Evolutionary conservation across 768 basidiomycete species (phyloP).

Genomic region (Lactarius hatsudake): DNA sequence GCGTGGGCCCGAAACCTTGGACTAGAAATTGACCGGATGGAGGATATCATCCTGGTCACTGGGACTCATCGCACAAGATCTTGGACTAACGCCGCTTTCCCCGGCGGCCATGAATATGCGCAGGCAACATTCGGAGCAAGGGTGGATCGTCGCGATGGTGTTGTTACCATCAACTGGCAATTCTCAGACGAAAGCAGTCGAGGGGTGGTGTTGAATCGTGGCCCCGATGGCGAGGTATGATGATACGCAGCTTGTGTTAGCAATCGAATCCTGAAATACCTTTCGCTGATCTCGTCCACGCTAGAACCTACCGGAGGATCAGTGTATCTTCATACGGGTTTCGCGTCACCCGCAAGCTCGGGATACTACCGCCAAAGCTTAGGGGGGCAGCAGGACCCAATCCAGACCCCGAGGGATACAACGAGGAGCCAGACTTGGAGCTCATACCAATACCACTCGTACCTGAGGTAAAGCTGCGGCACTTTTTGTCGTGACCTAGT

Average conservation of each 20-base stretch:
- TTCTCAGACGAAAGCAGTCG: neutral
- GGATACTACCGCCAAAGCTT: neutral
- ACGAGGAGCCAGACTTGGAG: neutral
- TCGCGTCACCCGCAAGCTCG: neutral
- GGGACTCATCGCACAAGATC: slow-evolving; percentile 5
- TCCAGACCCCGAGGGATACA: neutral
- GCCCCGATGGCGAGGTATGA: neutral
- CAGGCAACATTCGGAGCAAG: neutral
- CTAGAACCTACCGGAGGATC: neutral
- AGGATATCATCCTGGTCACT: neutral
- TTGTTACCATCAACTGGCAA: neutral
- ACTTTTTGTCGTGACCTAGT: neutral
- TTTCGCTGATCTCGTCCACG: neutral
- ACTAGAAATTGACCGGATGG: neutral
- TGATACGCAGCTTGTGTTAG: neutral
- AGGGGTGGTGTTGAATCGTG: neutral
- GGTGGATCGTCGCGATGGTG: neutral
- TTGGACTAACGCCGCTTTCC: neutral
- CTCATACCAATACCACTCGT: neutral
- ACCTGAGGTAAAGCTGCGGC: neutral
- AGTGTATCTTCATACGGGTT: neutral
- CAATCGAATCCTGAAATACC: neutral
- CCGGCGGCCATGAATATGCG: neutral
- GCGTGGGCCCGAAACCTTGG: neutral
- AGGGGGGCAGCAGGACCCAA: neutral